Evolutionary conservation across 2,329 filamentous ascomycete genomes (phyloP), one percentile per base, ranked within the genome.

Genomic region (Pseudocercospora eumusae): DNA sequence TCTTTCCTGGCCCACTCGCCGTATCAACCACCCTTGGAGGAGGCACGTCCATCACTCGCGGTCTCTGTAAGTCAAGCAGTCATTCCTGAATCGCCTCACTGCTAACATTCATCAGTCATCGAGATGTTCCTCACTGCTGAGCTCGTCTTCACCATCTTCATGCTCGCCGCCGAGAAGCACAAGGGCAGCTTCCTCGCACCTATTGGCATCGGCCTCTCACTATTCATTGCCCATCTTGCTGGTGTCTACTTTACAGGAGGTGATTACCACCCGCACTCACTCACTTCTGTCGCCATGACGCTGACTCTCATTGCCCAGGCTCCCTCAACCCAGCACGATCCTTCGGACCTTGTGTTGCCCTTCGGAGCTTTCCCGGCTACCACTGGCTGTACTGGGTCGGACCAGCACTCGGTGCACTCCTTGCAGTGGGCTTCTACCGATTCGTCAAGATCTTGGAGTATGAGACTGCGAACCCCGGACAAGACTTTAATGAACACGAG

Each of bases 361-460:
- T 78, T 3, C 67, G 69, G 44, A 71, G 58, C 8, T 82, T 82
- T 67, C 73, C 77, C 4, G 67, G 71, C 47, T 77, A 81, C 62
- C 80, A 82, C 68, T 82, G 80, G 79, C 80, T 83, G 61, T 83
- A 83, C 70, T 83, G 81, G 81, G 61, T 82, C 50, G 81, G 81
- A 0, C 80, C 80, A 4, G 64, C 75, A 5, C 73, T 82, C 4
- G 81, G 81, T 18, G 70, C 80, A 3, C 59, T 81, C 11, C 60
- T 82, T 2, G 79, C 80, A 11, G 79, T 80, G 2, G 66, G 75
- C n/a, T 80, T 82, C 68, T 82, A 82, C 69, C 76, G 77, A 28
- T 70, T 82, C 62, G 75, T 83, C 71, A 82, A 82, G 68, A 59
- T 74, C 20, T 74, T 82, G 28, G 79, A 82, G 67, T 82, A 82